Conservation (phyloP, 2,329 filamentous ascomycete species). For the Anisogramma anomala region DNA sequence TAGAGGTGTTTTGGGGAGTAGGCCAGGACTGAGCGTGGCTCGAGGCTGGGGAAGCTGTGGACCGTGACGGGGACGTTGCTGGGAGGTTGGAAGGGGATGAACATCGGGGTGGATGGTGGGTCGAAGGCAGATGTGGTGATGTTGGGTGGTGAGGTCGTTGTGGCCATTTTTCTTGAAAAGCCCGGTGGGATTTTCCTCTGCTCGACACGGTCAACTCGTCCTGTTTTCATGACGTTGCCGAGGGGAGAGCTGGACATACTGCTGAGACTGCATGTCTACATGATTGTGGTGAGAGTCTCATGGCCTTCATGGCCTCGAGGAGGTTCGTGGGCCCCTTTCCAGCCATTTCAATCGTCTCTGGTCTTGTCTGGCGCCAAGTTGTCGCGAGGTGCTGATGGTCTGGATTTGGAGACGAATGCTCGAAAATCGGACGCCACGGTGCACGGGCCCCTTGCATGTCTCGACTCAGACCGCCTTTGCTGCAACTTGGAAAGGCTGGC, state of each 20-base stretch:
- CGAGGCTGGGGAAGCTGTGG: conserved; percentile 80
- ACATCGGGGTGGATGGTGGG: neutral
- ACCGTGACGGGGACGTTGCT: conserved; percentile 69
- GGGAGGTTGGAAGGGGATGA: conserved; percentile 25
- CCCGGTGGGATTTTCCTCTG: conserved; percentile 4
- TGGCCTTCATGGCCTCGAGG: conserved; percentile 39
- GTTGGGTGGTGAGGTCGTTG: conserved; percentile 6
- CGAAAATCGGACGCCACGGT: neutral
- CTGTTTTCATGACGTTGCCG: conserved; percentile 7
- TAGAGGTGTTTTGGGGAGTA: conserved; percentile 76
- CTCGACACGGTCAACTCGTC: neutral
- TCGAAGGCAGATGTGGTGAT: conserved; percentile 13
- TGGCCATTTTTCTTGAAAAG: conserved; percentile 13
- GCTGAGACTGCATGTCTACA: conserved; percentile 22
- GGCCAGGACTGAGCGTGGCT: conserved; percentile 64
- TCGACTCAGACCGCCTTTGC: neutral
- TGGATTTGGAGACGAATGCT: neutral
- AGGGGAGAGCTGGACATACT: neutral
- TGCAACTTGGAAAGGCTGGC: no score
- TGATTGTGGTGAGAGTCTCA: conserved; percentile 35
- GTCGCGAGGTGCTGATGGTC: neutral
- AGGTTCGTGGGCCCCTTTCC: conserved; percentile 38
- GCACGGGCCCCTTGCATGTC: neutral
- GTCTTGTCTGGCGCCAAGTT: neutral
- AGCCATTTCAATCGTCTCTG: conserved; percentile 26